Evolutionary conservation across 2,329 filamentous ascomycete species (phyloP).

Genomic region (Pochonia chlamydosporia): DNA sequence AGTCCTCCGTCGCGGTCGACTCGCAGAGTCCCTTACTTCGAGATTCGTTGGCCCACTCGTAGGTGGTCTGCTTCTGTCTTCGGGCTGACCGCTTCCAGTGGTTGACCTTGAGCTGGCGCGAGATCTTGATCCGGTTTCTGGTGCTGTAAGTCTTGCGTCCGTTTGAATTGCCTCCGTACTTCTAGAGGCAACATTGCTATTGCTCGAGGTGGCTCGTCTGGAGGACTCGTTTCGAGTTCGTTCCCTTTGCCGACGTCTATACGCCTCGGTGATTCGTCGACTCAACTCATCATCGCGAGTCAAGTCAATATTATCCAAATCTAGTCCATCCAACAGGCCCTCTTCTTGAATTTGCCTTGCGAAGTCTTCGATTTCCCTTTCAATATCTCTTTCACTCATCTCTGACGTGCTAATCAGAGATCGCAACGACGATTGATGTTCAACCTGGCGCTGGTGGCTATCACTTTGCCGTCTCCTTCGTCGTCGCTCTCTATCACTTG

Average conservation of each 20-base stretch:
- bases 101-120: slow-evolving; percentile 40
- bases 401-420: slow-evolving; percentile 79
- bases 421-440: slow-evolving; percentile 84
- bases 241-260: slow-evolving; percentile 67
- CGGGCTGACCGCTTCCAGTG: slow-evolving; percentile 35
- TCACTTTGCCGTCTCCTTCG: slow-evolving; percentile 36
- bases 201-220: slow-evolving; percentile 23
- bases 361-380: slow-evolving; percentile 86
- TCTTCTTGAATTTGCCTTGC: slow-evolving; percentile 84
- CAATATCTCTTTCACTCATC: slow-evolving; percentile 69
- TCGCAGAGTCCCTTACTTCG: slow-evolving; percentile 23
- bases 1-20: slow-evolving; percentile 39
- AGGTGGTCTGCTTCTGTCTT: slow-evolving; percentile 48
- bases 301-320: slow-evolving; percentile 80
- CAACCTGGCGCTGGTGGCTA: slow-evolving; percentile 56
- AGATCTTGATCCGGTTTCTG: slow-evolving; percentile 25
- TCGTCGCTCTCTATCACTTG: slow-evolving; percentile 26
- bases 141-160: slow-evolving; percentile 22
- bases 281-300: slow-evolving; percentile 85
- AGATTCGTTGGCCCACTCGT: slow-evolving; percentile 23
- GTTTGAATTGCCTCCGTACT: slow-evolving; percentile 14
- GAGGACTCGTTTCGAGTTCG: slow-evolving; percentile 42
- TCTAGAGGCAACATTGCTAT: slow-evolving; percentile 36
- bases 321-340: slow-evolving; percentile 79
- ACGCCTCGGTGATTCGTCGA: slow-evolving; percentile 84